These are phyloP conservation scores for Diaporthe humulicola DNA, from an alignment of 2,329 filamentous ascomycete genomes.

Conservation along the genomic window DNA sequence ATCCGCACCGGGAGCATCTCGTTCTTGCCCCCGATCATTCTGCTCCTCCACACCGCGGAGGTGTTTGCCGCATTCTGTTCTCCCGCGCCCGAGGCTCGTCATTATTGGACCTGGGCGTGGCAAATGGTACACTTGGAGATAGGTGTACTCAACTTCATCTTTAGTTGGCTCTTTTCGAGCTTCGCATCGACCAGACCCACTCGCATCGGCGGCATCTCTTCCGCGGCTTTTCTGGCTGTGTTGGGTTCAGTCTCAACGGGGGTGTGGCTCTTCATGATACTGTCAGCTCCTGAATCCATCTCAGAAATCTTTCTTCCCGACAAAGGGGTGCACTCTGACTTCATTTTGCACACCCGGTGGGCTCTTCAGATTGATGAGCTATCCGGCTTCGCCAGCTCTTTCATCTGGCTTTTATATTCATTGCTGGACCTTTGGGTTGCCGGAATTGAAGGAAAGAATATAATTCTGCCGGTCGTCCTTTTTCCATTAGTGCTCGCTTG, in stretches of 20 bases:
- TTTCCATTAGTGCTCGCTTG: not conserved
- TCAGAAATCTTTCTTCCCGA: not conserved
- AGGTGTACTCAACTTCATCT: not conserved
- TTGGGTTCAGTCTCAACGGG: not conserved
- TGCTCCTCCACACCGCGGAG: not conserved
- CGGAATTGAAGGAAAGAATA: not conserved
- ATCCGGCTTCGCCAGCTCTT: not conserved
- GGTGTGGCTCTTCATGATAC: not conserved
- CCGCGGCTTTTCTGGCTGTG: not conserved
- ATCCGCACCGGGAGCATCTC: not conserved
- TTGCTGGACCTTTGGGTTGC: not conserved
- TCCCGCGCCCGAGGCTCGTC: not conserved
- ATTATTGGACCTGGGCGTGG: conserved; percentile 11
- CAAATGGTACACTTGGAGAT: not conserved
- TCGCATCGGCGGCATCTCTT: not conserved
- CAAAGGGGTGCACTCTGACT: not conserved
- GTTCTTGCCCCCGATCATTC: not conserved
- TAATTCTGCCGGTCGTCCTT: not conserved
- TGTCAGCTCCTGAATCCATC: not conserved
- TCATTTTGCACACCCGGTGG: not conserved
- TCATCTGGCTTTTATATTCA: not conserved
- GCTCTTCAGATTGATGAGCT: not conserved
- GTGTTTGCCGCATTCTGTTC: not conserved
- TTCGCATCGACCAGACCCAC: not conserved
- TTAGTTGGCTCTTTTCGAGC: not conserved